These are phyloP conservation scores for Heliosperma pusillum DNA, from an alignment of 148 eudicot genomes.

Conservation along the genomic window DNA sequence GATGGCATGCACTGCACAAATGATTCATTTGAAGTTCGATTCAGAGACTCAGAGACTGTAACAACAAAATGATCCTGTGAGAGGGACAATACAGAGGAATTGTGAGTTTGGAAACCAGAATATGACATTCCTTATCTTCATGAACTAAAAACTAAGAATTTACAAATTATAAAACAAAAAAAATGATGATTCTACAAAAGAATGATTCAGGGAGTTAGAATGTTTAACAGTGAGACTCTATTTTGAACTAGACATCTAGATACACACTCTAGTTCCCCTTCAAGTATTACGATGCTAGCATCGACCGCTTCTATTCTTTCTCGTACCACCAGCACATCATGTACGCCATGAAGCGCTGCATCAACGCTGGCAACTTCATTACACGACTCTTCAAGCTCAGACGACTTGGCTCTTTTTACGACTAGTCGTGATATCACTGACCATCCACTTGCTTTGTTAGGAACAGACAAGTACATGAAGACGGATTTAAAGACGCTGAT, in stretches of 20 bases:
- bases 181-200: not conserved
- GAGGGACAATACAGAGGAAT: not conserved
- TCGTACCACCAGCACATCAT: conserved; percentile 24
- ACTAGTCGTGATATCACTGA: conserved; percentile 34
- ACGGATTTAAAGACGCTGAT: conserved; percentile 26
- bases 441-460: conserved; percentile 31
- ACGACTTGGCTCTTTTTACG: not conserved
- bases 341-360: conserved; percentile 21
- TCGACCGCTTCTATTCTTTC: conserved; percentile 30
- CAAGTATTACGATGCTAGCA: conserved; percentile 24
- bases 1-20: conserved; percentile 75
- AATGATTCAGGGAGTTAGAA: conserved; percentile 24
- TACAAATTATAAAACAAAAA: not conserved
- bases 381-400: conserved; percentile 6
- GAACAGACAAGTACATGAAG: conserved; percentile 35
- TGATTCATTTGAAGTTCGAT: conserved; percentile 49
- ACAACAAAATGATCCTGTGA: conserved; percentile 75
- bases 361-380: conserved; percentile 39
- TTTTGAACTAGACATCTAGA: conserved; percentile 34
- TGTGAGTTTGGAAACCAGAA: not conserved
- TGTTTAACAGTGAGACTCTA: conserved; percentile 45
- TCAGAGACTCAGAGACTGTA: conserved; percentile 69
- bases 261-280: conserved; percentile 31
- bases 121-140: not conserved
- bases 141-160: not conserved